Percentiles rank a stretch among this genome's conserved stretches.
phyloP scores from a whole-genome alignment of 768 basidiomycete genomes.

The Mycena albidolilacea region DNA sequence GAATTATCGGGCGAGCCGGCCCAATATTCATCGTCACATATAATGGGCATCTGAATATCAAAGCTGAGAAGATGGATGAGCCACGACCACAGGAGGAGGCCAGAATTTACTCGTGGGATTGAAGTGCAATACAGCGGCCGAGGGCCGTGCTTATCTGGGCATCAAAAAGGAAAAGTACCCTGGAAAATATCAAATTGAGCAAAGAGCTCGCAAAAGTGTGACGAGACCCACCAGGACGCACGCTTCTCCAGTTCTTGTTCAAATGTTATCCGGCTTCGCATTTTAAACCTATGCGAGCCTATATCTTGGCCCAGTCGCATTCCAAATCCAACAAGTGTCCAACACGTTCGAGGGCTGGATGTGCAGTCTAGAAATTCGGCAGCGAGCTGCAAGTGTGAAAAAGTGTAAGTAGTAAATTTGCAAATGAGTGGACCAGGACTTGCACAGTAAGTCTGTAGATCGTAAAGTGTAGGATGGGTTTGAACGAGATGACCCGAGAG shows the following conservation, averaged over 20 bases:
- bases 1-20: slow-evolving; percentile 40
- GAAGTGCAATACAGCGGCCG: slow-evolving; percentile 22
- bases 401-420: background rate
- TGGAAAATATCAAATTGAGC: background rate
- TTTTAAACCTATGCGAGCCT: slow-evolving; percentile 71
- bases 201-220: background rate
- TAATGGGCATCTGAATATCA: slow-evolving; percentile 59
- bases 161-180: slow-evolving; percentile 14
- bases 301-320: slow-evolving; percentile 64
- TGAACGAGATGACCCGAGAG: slow-evolving; percentile 74
- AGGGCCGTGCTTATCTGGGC: slow-evolving; percentile 23
- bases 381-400: slow-evolving; percentile 56
- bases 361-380: slow-evolving; percentile 65
- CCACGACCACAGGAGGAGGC: background rate
- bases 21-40: slow-evolving; percentile 45
- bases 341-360: slow-evolving; percentile 72
- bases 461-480: slow-evolving; percentile 75
- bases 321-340: slow-evolving; percentile 73
- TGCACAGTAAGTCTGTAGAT: slow-evolving; percentile 77
- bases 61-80: slow-evolving; percentile 52
- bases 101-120: slow-evolving; percentile 29
- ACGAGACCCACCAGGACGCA: slow-evolving; percentile 65
- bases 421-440: slow-evolving; percentile 42
- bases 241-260: slow-evolving; percentile 85
- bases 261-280: slow-evolving; percentile 49